Percentiles rank a stretch among this genome's conserved stretches.
phyloP scores from a whole-genome alignment of 345 rosid species.

The Litchi chinensis region DNA sequence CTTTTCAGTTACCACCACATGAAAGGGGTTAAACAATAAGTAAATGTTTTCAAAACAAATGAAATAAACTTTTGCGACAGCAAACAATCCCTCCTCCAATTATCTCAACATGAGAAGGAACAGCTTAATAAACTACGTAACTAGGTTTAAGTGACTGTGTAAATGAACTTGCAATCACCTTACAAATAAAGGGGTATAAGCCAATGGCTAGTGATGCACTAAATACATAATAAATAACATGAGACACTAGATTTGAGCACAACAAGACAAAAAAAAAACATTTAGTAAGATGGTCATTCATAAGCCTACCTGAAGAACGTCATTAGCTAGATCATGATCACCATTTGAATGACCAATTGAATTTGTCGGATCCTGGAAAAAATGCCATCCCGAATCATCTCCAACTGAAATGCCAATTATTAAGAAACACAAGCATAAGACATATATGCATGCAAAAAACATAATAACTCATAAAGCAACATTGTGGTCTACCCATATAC shows the following conservation, averaged over 20 bases:
- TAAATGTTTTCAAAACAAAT: no score
- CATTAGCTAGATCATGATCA: slow-evolving; percentile 59
- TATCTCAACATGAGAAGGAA: background rate
- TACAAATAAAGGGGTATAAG: background rate
- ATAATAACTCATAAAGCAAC: background rate
- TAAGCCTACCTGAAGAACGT: slow-evolving; percentile 67
- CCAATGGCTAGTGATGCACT: background rate
- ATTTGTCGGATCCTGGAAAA: slow-evolving; percentile 51
- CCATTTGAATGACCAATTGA: slow-evolving; percentile 89
- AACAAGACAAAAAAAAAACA: background rate
- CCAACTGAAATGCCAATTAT: slow-evolving; percentile 33
- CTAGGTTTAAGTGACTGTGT: background rate
- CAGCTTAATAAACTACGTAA: background rate
- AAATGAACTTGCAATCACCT: background rate
- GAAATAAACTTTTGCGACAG: background rate
- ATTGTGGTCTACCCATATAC: slow-evolving; percentile 29
- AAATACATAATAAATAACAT: background rate
- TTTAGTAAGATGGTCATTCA: background rate
- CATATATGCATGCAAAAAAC: background rate
- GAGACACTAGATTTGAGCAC: background rate
- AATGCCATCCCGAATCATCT: slow-evolving; percentile 57
- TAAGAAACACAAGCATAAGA: background rate
- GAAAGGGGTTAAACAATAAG: background rate
- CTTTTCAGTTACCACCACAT: background rate
- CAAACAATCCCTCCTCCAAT: background rate